Base-by-base conservation (phyloP, 805 yeast species). In the Wickerhamiella sergipiensis region DNA sequence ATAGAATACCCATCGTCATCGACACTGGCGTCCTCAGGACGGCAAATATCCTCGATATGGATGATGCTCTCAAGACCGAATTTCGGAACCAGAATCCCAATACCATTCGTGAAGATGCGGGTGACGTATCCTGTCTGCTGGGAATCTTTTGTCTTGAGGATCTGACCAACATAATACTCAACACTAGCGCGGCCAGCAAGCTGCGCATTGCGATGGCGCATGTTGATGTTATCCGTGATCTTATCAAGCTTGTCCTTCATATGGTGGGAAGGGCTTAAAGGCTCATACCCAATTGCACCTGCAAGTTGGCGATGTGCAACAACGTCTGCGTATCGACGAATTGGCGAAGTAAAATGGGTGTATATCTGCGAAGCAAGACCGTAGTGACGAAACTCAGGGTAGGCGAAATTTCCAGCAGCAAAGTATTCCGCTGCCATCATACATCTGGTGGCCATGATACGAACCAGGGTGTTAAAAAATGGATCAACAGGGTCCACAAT, bases 401-500 rank as follows among this genome's bases (percentile, higher is more conserved):
- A 86, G 9, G 95, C 85, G 61, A 75, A 86, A 15, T 84, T 80
- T 8, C 99, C 97, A 0, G 95, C 79, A 10, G 94, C 81, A 70
- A 92, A 92, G 64, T 92, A 92, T 64, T 90, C 97, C 1, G 99
- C 99, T 1, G 98, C 95, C 84, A 88, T 86, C 98, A 92, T 92
- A 69, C 97, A 90, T 61, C 99, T 77, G 0, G 99, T 92, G 7
- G 97, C 92, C 95, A 92, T 83, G 57, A 92, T 92, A 67, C 99
- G 81, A 6, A 90, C 74, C 59, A 92, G 73, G 0, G 97, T 92
- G 67, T 92, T 92, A 76, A 92, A 87, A 63, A 86, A 92, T 6
- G 89, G 83, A 66, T 92, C 97, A 0, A 77, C 63, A 22, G 81
- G 77, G 66, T 90, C 97, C 33, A 71, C 78, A 67, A 96, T 87